Percentiles rank a stretch among this genome's conserved stretches.
phyloP scores from a whole-genome alignment of 2,329 filamentous ascomycete genomes.

The Phyllosticta capitalensis region DNA sequence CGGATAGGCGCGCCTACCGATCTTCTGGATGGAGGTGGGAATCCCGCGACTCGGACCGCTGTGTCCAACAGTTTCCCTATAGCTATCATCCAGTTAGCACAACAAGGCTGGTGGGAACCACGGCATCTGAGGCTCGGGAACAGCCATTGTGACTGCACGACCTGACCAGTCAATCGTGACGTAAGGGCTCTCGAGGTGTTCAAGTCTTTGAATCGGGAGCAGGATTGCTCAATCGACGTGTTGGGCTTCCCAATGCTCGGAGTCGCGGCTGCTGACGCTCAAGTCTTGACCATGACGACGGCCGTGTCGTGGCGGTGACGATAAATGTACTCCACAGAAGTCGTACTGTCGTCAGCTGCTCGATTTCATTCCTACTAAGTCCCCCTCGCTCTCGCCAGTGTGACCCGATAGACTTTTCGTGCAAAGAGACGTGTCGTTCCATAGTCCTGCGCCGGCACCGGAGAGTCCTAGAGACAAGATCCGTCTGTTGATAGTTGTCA shows the following conservation, averaged over 20 bases:
- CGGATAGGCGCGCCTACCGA: neutral
- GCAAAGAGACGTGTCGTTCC: neutral
- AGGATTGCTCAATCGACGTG: too few relatives aligned
- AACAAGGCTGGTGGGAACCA: neutral
- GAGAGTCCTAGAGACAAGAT: neutral
- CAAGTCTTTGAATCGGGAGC: too few relatives aligned
- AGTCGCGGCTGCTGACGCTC: neutral
- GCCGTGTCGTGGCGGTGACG: too few relatives aligned
- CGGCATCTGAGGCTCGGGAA: neutral
- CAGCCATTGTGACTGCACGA: neutral
- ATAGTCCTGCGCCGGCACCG: neutral
- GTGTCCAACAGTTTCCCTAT: neutral
- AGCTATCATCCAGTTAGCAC: neutral
- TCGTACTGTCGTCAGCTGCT: neutral
- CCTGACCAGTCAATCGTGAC: neutral
- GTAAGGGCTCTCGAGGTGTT: neutral
- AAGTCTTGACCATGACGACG: neutral
- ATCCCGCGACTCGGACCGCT: neutral
- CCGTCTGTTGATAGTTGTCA: neutral
- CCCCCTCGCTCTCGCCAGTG: neutral
- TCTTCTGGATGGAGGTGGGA: neutral
- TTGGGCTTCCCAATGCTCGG: too few relatives aligned
- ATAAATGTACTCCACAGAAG: neutral
- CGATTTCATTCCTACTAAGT: neutral
- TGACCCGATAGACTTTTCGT: neutral